Evolutionary conservation across 148 eudicot species (phyloP).

Genomic region (Rhododendron molle): DNA sequence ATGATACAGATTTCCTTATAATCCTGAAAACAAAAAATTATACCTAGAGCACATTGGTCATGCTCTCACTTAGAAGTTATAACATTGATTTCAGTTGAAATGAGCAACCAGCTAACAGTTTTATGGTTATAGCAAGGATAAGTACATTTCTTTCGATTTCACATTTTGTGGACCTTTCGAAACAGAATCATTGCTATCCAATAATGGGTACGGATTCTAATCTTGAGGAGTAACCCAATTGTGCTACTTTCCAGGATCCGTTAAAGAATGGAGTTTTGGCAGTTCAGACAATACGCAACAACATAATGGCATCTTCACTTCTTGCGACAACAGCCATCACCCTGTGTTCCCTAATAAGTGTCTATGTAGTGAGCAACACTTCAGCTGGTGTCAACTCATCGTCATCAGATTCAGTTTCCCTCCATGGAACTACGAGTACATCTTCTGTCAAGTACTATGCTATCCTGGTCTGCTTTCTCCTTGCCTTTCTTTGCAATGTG

Average conservation of each 20-base stretch:
- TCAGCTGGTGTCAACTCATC: constrained; percentile 20
- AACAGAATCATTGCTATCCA: background rate
- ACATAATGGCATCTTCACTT: constrained; percentile 80
- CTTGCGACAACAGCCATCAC: constrained; percentile 75
- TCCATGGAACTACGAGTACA: constrained; percentile 35
- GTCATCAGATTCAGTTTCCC: constrained; percentile 38
- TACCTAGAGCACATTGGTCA: background rate
- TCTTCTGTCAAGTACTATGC: constrained; percentile 60
- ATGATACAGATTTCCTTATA: background rate
- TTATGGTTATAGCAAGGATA: background rate
- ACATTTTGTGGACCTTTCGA: background rate
- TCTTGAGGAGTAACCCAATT: background rate
- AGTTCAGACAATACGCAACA: constrained; percentile 59
- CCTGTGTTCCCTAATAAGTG: constrained; percentile 65
- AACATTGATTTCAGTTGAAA: background rate
- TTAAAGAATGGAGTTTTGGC: constrained; percentile 65
- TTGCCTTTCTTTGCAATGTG: constrained; percentile 68
- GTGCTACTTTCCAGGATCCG: constrained; percentile 43
- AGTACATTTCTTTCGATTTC: background rate
- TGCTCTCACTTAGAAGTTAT: background rate
- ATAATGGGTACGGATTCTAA: background rate
- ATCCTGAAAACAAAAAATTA: background rate
- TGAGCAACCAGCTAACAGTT: background rate
- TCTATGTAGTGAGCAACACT: constrained; percentile 45
- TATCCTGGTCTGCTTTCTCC: constrained; percentile 66